phyloP scores from a whole-genome alignment of 2,329 filamentous ascomycete species.

The Huntiella decipiens region DNA sequence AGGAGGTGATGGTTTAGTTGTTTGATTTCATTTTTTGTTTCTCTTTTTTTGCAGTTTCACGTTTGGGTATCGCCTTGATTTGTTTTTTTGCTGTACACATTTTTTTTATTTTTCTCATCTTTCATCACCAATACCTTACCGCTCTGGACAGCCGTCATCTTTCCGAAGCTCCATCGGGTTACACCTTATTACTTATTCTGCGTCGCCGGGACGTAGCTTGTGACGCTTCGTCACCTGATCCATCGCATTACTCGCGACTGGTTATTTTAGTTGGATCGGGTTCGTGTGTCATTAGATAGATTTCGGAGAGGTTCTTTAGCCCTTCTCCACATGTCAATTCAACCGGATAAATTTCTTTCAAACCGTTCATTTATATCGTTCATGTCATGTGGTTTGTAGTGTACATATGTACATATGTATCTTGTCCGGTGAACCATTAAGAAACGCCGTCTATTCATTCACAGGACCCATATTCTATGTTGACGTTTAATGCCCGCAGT shows the following conservation, averaged over 20 bases:
- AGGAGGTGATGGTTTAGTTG: not conserved
- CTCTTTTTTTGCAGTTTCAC: not conserved
- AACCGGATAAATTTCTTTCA: no score
- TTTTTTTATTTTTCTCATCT: conserved; percentile 6
- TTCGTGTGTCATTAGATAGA: no score
- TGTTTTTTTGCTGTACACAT: conserved; percentile 7
- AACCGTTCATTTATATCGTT: no score
- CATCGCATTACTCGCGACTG: not conserved
- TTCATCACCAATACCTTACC: not conserved
- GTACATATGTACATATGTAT: not conserved
- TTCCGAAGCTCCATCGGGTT: not conserved
- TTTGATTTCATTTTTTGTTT: not conserved
- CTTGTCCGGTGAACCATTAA: not conserved
- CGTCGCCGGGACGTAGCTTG: conserved; percentile 1
- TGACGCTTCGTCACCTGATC: not conserved
- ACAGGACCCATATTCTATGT: not conserved
- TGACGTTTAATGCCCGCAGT: not conserved
- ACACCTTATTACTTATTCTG: conserved; percentile 1
- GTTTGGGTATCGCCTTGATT: not conserved
- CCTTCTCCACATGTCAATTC: no score
- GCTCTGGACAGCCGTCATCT: not conserved
- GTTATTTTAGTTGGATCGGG: not conserved
- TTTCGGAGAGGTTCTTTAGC: no score
- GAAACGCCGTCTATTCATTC: not conserved
- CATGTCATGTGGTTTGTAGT: not conserved